phyloP scores from a whole-genome alignment of 2,329 filamentous ascomycete species.

The Hortaea sp. region DNA sequence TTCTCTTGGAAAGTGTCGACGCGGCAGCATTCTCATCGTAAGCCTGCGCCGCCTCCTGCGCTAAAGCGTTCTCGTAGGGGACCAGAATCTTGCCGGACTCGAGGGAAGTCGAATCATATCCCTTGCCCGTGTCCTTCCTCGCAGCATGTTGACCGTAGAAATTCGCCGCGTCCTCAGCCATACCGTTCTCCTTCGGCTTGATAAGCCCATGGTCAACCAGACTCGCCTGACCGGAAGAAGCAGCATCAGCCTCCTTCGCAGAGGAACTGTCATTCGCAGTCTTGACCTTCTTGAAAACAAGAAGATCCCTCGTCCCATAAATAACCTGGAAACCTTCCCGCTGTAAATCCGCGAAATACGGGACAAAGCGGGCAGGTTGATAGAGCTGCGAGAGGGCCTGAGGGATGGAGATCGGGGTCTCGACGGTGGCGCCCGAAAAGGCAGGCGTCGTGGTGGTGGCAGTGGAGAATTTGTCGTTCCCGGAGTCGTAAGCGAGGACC shows the following conservation, averaged over 20 bases:
- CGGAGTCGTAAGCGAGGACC: slow-evolving; percentile 55
- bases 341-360: slow-evolving; percentile 50
- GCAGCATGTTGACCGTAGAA: slow-evolving; percentile 3
- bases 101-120: slow-evolving; percentile 6
- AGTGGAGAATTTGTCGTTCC: slow-evolving; percentile 46
- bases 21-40: slow-evolving; percentile 2
- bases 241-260: background rate
- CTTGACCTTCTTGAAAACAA: slow-evolving; percentile 52
- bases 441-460: slow-evolving; percentile 50
- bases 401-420: slow-evolving; percentile 46
- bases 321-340: slow-evolving; percentile 57
- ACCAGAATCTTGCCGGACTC: slow-evolving; percentile 7
- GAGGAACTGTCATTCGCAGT: slow-evolving; percentile 12
- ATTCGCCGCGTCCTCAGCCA: slow-evolving; percentile 5
- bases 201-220: slow-evolving; percentile 16
- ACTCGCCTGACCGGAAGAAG: slow-evolving; percentile 3
- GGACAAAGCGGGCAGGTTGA: slow-evolving; percentile 55
- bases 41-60: slow-evolving; percentile 9
- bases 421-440: slow-evolving; percentile 28
- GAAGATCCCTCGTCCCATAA: slow-evolving; percentile 51
- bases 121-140: slow-evolving; percentile 2
- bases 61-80: slow-evolving; percentile 9
- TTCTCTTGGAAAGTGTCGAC: background rate
- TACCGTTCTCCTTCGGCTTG: slow-evolving; percentile 7
- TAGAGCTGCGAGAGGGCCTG: slow-evolving; percentile 52